These are phyloP conservation scores for Musa itinerans DNA, from an alignment of 176 grass and related monocot species.

Conservation along the genomic window DNA sequence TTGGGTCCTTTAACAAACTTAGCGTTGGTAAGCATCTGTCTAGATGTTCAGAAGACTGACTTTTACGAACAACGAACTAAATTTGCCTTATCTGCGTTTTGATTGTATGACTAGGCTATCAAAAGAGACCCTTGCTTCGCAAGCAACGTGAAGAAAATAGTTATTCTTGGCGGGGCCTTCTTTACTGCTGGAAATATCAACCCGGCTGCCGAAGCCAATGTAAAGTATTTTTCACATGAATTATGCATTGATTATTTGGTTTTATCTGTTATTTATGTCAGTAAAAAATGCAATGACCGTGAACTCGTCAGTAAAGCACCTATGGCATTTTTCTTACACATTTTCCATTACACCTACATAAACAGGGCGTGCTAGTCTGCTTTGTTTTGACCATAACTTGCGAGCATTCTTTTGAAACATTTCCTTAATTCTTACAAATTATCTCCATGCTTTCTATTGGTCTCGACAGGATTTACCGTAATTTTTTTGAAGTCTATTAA, in stretches of 20 bases:
- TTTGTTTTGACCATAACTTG: too few species aligned
- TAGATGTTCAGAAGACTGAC: not conserved
- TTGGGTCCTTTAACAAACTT: constrained; percentile 83
- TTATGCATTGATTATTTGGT: not conserved
- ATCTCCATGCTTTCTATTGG: too few species aligned
- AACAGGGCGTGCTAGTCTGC: too few species aligned
- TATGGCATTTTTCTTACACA: too few species aligned
- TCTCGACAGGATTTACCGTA: too few species aligned
- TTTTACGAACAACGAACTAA: not conserved
- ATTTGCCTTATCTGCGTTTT: not conserved
- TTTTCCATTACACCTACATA: too few species aligned
- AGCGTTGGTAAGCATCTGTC: constrained; percentile 44
- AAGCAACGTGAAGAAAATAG: constrained; percentile 71
- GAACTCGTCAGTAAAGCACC: too few species aligned
- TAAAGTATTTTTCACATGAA: constrained; percentile 13
- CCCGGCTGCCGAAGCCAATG: constrained; percentile 88
- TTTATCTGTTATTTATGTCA: not conserved
- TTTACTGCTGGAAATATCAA: constrained; percentile 61
- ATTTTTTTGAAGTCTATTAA: too few species aligned
- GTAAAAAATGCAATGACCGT: too few species aligned
- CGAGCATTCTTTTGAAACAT: too few species aligned
- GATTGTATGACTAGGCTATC: constrained; percentile 36
- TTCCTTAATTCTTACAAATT: too few species aligned
- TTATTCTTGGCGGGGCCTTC: constrained; percentile 80
- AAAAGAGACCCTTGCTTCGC: constrained; percentile 58